phyloP scores from a whole-genome alignment of 495 filamentous ascomycete genomes.

The Lasiosphaeria miniovina region DNA sequence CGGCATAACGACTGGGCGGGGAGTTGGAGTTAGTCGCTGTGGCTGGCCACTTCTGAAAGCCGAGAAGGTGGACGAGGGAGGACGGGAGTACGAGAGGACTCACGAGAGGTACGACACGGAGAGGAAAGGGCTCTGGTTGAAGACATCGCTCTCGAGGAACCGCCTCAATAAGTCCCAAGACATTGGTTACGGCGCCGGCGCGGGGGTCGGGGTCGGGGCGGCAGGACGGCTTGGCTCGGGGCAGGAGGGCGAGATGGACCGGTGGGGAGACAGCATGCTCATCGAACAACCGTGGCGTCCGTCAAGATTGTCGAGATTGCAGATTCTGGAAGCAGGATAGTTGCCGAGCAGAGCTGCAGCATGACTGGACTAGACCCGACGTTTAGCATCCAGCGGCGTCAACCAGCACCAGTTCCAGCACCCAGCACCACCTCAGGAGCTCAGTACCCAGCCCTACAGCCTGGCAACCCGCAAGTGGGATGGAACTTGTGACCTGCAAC shows the following conservation, averaged over 20 bases:
- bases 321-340: background rate
- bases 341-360: constrained; percentile 14
- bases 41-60: background rate
- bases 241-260: constrained; percentile 15
- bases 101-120: constrained; percentile 76
- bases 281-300: background rate
- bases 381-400: background rate
- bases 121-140: constrained; percentile 76
- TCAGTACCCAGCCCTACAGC: too few species aligned
- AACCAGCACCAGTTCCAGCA: background rate
- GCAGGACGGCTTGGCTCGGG: constrained; percentile 18
- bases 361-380: constrained; percentile 15
- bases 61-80: background rate
- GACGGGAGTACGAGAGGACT: too few species aligned
- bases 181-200: constrained; percentile 32
- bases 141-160: constrained; percentile 79
- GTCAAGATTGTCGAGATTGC: constrained; percentile 4
- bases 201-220: background rate
- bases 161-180: constrained; percentile 68
- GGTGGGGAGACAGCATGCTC: constrained; percentile 24
- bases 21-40: background rate
- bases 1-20: constrained; percentile 64
- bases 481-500: too few species aligned
- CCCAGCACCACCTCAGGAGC: too few species aligned
- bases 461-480: too few species aligned